Conservation (phyloP, 306 rosid genomes). For the Comarum palustre region DNA sequence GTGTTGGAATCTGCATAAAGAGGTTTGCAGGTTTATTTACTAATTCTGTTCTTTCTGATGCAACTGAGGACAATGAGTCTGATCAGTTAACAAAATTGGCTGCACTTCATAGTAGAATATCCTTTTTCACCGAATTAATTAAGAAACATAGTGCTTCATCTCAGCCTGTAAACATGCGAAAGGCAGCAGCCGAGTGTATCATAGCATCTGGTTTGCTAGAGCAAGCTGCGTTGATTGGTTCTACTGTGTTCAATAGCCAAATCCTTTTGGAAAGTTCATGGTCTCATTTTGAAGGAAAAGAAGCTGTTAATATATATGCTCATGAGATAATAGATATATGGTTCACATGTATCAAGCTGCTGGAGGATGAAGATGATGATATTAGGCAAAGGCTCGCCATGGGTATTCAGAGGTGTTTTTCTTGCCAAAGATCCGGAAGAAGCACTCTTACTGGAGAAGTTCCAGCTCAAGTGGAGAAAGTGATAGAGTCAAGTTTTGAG, state of each 20-base stretch:
- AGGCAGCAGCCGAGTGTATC: constrained; percentile 72
- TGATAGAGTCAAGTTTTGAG: constrained; percentile 68
- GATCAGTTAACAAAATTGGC: constrained; percentile 33
- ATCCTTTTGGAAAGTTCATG: constrained; percentile 33
- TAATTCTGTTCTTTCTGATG: constrained; percentile 39
- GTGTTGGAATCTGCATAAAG: constrained; percentile 71
- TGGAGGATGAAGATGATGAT: constrained; percentile 89
- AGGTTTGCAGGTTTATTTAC: constrained; percentile 49
- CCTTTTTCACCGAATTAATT: constrained; percentile 48
- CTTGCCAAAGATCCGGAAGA: constrained; percentile 37
- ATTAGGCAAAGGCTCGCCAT: constrained; percentile 60
- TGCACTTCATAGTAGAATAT: constrained; percentile 48
- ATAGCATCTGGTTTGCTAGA: constrained; percentile 85
- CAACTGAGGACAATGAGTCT: constrained; percentile 24
- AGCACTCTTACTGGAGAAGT: constrained; percentile 38
- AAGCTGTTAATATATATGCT: constrained; percentile 59
- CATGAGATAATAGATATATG: constrained; percentile 63
- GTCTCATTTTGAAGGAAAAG: constrained; percentile 39
- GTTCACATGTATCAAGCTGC: constrained; percentile 79
- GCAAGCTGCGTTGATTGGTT: constrained; percentile 58
- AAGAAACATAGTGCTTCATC: constrained; percentile 63
- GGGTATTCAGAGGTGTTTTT: constrained; percentile 69
- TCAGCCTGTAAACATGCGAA: constrained; percentile 70
- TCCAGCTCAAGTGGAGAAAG: constrained; percentile 86
- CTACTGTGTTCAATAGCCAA: constrained; percentile 33